These are phyloP conservation scores for Hsuehochloa calcarea DNA, from an alignment of 176 grass and related monocot species.

Conservation along the genomic window DNA sequence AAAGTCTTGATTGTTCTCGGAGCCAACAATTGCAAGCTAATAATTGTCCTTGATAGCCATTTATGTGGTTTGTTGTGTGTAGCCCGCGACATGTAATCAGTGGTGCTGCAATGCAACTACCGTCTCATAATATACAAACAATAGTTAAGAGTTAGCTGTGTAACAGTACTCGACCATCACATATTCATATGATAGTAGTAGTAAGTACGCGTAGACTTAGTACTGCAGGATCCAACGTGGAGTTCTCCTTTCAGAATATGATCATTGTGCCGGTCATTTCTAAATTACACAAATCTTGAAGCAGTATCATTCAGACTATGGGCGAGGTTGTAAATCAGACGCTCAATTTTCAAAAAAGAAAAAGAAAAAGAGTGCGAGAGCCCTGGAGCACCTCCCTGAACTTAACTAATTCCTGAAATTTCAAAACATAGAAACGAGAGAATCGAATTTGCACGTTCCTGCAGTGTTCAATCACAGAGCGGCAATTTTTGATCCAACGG, in stretches of 20 bases:
- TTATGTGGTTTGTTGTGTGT: constrained; percentile 15
- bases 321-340: too few species aligned
- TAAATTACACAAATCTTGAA: too few species aligned
- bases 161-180: neutral
- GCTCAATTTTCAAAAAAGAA: too few species aligned
- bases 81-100: neutral
- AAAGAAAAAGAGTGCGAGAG: too few species aligned
- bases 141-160: neutral
- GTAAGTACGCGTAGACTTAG: neutral
- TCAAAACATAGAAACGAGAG: too few species aligned
- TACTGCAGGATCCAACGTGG: neutral
- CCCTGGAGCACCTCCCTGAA: too few species aligned
- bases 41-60: constrained; percentile 15
- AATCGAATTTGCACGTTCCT: too few species aligned
- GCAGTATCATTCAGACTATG: too few species aligned
- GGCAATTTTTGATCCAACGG: neutral
- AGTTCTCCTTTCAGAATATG: neutral
- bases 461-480: neutral
- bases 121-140: neutral
- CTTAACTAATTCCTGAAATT: too few species aligned
- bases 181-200: neutral
- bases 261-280: neutral
- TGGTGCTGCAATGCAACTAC: neutral
- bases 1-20: neutral
- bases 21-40: neutral